Conservation (phyloP, 345 rosid species). For the Iberis pinnata region DNA sequence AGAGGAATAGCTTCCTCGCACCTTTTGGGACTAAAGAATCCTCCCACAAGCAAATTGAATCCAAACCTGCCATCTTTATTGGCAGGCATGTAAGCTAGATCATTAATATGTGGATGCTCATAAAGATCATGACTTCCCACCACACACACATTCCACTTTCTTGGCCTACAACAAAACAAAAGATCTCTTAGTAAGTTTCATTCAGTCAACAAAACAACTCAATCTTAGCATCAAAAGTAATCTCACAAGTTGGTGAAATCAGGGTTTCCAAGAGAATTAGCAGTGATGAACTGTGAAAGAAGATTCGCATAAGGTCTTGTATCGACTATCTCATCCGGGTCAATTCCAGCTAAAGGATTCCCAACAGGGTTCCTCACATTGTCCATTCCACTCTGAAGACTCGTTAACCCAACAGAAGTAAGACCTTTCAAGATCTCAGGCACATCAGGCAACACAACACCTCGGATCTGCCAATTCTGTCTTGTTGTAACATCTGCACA, state of each 20-base stretch:
- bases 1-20: constrained; percentile 91
- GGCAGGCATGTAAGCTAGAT: constrained; percentile 95
- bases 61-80: constrained; percentile 66
- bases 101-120: constrained; percentile 97
- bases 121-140: constrained; percentile 89
- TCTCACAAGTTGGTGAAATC: constrained; percentile 72
- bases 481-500: constrained; percentile 91
- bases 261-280: constrained; percentile 64
- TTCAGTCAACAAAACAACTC: background rate
- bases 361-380: constrained; percentile 96
- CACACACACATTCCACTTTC: constrained; percentile 96
- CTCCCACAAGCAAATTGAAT: constrained; percentile 88
- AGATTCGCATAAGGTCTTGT: constrained; percentile 78
- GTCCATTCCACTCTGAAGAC: constrained; percentile 97
- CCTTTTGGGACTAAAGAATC: constrained; percentile 85
- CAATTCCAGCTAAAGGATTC: constrained; percentile 89
- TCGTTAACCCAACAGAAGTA: constrained; percentile 69
- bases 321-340: constrained; percentile 77
- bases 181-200: constrained; percentile 9
- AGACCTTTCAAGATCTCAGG: constrained; percentile 80
- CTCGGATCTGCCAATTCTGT: constrained; percentile 97
- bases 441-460: constrained; percentile 81
- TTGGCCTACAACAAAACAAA: constrained; percentile 48
- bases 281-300: constrained; percentile 71
- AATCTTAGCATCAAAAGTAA: constrained; percentile 2